Evolutionary conservation across 108 stramenopile species (phyloP).

Genomic region (Cyclotella sp.): DNA sequence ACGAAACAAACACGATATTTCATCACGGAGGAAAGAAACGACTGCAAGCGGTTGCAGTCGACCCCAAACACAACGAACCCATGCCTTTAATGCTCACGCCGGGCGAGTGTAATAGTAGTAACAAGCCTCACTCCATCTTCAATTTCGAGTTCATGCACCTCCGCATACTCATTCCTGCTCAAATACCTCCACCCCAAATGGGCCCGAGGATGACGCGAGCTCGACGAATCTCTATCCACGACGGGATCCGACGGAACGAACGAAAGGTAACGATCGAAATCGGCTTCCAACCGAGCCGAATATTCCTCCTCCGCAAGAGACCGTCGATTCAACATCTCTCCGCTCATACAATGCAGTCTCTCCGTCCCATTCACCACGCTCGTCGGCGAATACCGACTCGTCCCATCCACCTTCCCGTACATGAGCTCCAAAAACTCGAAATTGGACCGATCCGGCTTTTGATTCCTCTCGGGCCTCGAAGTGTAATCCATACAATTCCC

Average conservation of each 20-base stretch:
- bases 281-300: not conserved
- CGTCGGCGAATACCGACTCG: not conserved
- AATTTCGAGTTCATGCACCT: slow-evolving; percentile 8
- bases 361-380: slow-evolving; percentile 14
- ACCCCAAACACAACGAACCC: too few species aligned
- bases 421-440: slow-evolving; percentile 33
- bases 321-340: not conserved
- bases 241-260: not conserved
- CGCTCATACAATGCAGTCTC: slow-evolving; percentile 21
- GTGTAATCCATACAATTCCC: slow-evolving; percentile 53
- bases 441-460: slow-evolving; percentile 20
- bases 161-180: not conserved
- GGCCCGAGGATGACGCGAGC: slow-evolving; percentile 3
- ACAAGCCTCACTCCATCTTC: slow-evolving; percentile 8
- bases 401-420: slow-evolving; percentile 37
- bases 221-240: not conserved
- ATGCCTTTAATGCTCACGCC: too few species aligned
- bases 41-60: too few species aligned
- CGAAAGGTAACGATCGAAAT: not conserved
- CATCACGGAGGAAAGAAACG: too few species aligned
- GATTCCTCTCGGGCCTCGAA: slow-evolving; percentile 26
- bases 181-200: slow-evolving; percentile 20
- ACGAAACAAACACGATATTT: too few species aligned
- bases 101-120: not conserved
- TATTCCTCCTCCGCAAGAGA: not conserved